Evolutionary conservation across 805 yeast genomes (phyloP).

Genomic region (Saturnispora serradocipensis): DNA sequence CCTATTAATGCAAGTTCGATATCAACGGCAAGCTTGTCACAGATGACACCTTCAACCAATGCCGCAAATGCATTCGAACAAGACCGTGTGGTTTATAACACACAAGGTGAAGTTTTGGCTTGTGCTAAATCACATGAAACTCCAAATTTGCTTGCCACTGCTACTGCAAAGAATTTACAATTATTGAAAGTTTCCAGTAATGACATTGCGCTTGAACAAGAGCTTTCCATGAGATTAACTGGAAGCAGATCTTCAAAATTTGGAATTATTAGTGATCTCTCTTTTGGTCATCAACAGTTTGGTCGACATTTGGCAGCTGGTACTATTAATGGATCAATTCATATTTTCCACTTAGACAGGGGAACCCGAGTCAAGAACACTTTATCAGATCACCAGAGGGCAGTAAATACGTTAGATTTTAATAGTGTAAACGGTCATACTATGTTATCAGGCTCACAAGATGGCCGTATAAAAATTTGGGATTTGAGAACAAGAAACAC

Average conservation of each 20-base stretch:
- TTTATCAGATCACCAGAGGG: slow-evolving; percentile 35
- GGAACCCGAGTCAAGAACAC: slow-evolving; percentile 23
- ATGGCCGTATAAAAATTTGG: slow-evolving; percentile 71
- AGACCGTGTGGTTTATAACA: slow-evolving; percentile 24
- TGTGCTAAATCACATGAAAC: slow-evolving; percentile 28
- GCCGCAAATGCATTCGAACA: slow-evolving; percentile 13
- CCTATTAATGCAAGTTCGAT: neutral
- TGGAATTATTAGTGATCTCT: slow-evolving; percentile 35
- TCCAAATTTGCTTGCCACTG: slow-evolving; percentile 30
- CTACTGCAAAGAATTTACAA: slow-evolving; percentile 36
- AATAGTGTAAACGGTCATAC: slow-evolving; percentile 31
- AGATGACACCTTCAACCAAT: slow-evolving; percentile 12
- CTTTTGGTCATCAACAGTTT: slow-evolving; percentile 33
- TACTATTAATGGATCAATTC: slow-evolving; percentile 40
- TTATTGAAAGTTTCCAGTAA: slow-evolving; percentile 27
- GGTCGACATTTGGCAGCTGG: slow-evolving; percentile 35
- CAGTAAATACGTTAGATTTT: slow-evolving; percentile 38
- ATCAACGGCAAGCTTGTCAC: neutral
- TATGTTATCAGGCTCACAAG: slow-evolving; percentile 63
- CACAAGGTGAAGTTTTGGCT: slow-evolving; percentile 28
- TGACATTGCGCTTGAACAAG: slow-evolving; percentile 28
- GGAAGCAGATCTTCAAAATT: slow-evolving; percentile 28
- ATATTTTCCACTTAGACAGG: slow-evolving; percentile 24
- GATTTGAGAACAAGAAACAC: slow-evolving; percentile 44
- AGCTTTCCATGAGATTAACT: slow-evolving; percentile 23